Evolutionary conservation across 208 protist genomes (phyloP).

Genomic region (Leishmania martiniquensis): DNA sequence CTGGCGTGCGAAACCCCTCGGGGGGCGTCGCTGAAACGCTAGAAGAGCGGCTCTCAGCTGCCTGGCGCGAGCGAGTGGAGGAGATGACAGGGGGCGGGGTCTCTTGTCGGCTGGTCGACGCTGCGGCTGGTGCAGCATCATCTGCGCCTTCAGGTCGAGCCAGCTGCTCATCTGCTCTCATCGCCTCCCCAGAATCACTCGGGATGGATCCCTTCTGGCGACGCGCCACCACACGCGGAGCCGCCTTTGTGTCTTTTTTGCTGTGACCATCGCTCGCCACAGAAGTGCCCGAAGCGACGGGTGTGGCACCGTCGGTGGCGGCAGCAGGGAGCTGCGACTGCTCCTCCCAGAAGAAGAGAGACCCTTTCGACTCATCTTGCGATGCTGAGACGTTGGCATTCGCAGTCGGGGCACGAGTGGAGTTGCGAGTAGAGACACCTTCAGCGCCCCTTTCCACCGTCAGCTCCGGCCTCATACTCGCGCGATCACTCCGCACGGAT

Average conservation of each 20-base stretch:
- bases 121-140: slow-evolving; percentile 1
- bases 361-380: slow-evolving; percentile 7
- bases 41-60: slow-evolving; percentile 35
- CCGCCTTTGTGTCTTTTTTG: slow-evolving; percentile 20
- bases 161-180: slow-evolving; percentile 28
- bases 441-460: background rate
- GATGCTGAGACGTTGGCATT: background rate
- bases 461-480: slow-evolving; percentile 1
- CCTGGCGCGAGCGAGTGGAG: slow-evolving; percentile 45
- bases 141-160: slow-evolving; percentile 29
- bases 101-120: background rate
- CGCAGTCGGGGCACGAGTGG: background rate
- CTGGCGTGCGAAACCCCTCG: slow-evolving; percentile 14
- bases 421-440: background rate
- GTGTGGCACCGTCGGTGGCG: slow-evolving; percentile 7
- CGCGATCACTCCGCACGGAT: slow-evolving; percentile 6
- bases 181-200: slow-evolving; percentile 28
- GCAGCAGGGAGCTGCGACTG: slow-evolving; percentile 3
- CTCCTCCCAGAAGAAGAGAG: slow-evolving; percentile 3
- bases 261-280: slow-evolving; percentile 9
- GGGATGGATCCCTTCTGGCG: slow-evolving; percentile 27
- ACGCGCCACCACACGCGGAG: slow-evolving; percentile 27
- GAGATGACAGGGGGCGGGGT: slow-evolving; percentile 41
- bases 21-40: slow-evolving; percentile 24
- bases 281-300: slow-evolving; percentile 17